Conservation (phyloP, 176 grass and related monocot species). For the Metroxylon sagu region DNA sequence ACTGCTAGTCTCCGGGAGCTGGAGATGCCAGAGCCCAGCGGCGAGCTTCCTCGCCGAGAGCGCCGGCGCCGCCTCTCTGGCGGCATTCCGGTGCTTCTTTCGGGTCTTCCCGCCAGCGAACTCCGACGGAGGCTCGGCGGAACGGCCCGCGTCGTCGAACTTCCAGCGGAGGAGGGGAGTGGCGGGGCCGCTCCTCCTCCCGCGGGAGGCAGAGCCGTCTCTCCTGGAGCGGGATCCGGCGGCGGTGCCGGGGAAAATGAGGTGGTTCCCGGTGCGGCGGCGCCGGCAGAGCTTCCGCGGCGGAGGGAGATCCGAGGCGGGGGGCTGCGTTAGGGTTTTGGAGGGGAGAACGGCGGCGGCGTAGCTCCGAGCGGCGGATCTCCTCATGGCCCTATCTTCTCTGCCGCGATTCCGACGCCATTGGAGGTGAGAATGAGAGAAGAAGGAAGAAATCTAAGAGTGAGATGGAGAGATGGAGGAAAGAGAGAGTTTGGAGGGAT, state of each 20-base stretch:
- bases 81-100: neutral
- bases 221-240: constrained; percentile 9
- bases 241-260: constrained; percentile 7
- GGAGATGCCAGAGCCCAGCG: constrained; percentile 41
- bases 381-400: no score
- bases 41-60: constrained; percentile 63
- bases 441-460: constrained; percentile 5
- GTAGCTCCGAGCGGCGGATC: neutral
- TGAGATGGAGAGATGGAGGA: no score
- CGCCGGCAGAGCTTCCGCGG: neutral
- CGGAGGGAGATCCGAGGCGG: neutral
- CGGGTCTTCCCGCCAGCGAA: neutral
- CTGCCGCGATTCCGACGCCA: constrained; percentile 4
- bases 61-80: constrained; percentile 3
- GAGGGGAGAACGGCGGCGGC: neutral
- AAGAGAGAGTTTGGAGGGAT: no score
- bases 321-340: neutral
- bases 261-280: neutral
- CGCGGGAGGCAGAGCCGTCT: constrained; percentile 4
- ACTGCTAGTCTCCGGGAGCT: constrained; percentile 21
- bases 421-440: constrained; percentile 9
- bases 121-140: constrained; percentile 20
- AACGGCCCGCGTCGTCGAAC: constrained; percentile 16
- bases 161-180: constrained; percentile 81
- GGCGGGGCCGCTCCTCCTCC: constrained; percentile 48